Conservation (phyloP, 805 yeast genomes). For the Candida takata region DNA sequence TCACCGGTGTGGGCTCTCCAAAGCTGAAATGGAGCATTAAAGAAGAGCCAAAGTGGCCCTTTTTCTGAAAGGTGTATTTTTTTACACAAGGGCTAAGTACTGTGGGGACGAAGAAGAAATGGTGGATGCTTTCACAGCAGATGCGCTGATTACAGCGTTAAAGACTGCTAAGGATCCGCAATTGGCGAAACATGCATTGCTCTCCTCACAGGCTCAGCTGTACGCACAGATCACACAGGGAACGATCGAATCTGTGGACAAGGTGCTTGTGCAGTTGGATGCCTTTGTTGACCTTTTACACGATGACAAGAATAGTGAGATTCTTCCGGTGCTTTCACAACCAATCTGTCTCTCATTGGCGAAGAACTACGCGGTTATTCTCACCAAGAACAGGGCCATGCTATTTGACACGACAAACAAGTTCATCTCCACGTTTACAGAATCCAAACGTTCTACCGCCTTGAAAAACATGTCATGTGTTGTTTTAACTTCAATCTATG, state of each 20-base stretch:
- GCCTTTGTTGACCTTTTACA: conserved; percentile 14
- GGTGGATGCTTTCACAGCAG: background rate
- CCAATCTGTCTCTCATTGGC: conserved; percentile 14
- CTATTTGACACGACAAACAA: conserved; percentile 25
- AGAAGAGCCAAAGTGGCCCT: too few species aligned
- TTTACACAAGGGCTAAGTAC: too few species aligned
- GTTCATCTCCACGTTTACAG: conserved; percentile 23
- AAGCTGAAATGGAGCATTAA: too few species aligned
- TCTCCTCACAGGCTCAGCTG: conserved; percentile 8
- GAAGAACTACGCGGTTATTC: conserved; percentile 18
- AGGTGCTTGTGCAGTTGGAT: conserved; percentile 11
- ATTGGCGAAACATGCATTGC: conserved; percentile 2
- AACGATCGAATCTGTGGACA: background rate
- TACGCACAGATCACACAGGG: conserved; percentile 4
- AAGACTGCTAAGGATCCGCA: too few species aligned
- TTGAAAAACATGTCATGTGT: conserved; percentile 26
- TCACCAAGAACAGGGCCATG: conserved; percentile 15
- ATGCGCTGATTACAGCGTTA: background rate
- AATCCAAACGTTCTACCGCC: conserved; percentile 20
- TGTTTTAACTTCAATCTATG: conserved; percentile 25
- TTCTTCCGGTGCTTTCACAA: conserved; percentile 11
- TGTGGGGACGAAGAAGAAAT: too few species aligned
- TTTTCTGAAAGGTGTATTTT: too few species aligned
- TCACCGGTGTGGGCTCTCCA: too few species aligned
- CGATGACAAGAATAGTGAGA: conserved; percentile 17